Conservation (phyloP, 2,329 filamentous ascomycete species). For the Diaporthe ilicicola region DNA sequence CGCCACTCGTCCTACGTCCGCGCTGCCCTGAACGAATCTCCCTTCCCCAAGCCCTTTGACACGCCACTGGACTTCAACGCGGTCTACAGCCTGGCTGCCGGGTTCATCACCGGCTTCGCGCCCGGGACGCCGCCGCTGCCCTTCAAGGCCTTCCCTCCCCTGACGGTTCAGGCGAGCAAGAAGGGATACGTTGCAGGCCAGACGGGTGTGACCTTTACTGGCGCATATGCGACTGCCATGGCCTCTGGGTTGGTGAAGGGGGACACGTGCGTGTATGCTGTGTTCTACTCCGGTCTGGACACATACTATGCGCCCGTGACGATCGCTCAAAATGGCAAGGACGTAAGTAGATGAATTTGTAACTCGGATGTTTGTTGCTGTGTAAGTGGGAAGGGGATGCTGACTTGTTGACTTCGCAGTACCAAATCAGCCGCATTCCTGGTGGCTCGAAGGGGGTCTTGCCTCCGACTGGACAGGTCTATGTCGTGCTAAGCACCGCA, state of each 20-base stretch:
- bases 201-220: conserved; percentile 36
- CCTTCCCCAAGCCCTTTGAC: conserved; percentile 69
- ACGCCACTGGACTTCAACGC: conserved; percentile 64
- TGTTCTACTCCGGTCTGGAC: conserved; percentile 40
- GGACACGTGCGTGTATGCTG: conserved; percentile 36
- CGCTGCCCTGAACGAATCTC: conserved; percentile 53
- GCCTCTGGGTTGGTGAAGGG: conserved; percentile 25
- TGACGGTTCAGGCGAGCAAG: conserved; percentile 42
- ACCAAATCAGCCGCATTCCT: conserved; percentile 35
- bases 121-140: conserved; percentile 61
- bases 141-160: conserved; percentile 66
- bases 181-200: conserved; percentile 33
- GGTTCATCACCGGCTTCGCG: conserved; percentile 69
- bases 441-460: conserved; percentile 19
- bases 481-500: conserved; percentile 49
- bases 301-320: conserved; percentile 37
- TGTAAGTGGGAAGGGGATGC: background rate
- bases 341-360: conserved; percentile 32
- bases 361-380: no score
- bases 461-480: conserved; percentile 47
- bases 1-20: conserved; percentile 72
- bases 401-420: background rate
- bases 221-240: conserved; percentile 37
- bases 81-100: conserved; percentile 71
- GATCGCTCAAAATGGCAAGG: conserved; percentile 27